Conservation (phyloP, 2,329 filamentous ascomycete species). For the Diaporthe capsici region DNA sequence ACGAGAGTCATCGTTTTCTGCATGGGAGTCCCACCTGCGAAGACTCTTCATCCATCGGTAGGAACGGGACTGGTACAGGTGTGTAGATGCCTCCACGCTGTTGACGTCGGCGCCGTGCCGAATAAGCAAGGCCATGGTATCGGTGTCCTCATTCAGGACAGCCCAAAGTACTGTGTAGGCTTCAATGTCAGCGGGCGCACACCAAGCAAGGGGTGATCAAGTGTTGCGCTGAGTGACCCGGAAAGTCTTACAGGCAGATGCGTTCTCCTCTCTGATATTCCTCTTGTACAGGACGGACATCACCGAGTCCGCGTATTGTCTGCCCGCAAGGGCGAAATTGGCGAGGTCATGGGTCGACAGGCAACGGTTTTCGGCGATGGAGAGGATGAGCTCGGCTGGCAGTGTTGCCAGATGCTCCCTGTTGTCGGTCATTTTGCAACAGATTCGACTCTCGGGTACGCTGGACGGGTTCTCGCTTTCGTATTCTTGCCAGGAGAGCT, state of each 20-base stretch:
- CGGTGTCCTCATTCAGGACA: not conserved
- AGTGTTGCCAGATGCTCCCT: not conserved
- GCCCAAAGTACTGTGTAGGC: not conserved
- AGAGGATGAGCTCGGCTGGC: not conserved
- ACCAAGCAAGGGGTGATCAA: not conserved
- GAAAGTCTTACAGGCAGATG: constrained; percentile 9
- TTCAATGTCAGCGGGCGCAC: not conserved
- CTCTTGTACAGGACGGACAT: not conserved
- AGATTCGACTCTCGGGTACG: not conserved
- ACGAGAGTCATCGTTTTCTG: not conserved
- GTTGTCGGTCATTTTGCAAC: not conserved
- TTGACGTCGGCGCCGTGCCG: not conserved
- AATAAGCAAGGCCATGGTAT: not conserved
- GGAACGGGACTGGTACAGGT: not conserved
- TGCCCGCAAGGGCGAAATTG: not conserved
- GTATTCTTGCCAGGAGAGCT: not conserved
- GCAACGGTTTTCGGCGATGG: not conserved
- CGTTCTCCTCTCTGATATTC: constrained; percentile 6
- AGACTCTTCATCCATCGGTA: not conserved
- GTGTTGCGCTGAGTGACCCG: not conserved
- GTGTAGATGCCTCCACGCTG: not conserved
- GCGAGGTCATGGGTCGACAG: not conserved
- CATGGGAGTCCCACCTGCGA: not conserved
- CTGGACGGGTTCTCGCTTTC: not conserved
- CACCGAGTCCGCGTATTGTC: not conserved